phyloP scores from a whole-genome alignment of 2,329 filamentous ascomycete genomes.

The Arthrobotrys sinensis region DNA sequence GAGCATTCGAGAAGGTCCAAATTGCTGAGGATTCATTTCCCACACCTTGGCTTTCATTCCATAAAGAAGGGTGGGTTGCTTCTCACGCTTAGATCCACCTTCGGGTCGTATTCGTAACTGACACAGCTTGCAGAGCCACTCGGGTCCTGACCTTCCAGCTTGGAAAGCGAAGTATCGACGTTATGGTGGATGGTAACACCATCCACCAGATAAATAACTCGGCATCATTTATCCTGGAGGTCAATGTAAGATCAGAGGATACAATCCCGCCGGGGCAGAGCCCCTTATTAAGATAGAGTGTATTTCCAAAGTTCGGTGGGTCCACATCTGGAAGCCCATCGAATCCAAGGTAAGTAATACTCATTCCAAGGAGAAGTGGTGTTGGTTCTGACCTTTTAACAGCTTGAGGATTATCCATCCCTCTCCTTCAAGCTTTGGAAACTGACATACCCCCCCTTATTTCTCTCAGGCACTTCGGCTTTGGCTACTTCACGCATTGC shows the following conservation, averaged over 20 bases:
- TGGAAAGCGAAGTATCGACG: neutral
- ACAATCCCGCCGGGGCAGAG: neutral
- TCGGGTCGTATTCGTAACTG: neutral
- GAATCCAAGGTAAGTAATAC: neutral
- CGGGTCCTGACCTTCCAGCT: neutral
- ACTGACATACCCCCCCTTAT: neutral
- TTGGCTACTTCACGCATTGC: neutral
- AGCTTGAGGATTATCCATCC: neutral
- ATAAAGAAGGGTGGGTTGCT: neutral
- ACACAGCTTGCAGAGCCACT: neutral
- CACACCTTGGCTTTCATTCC: neutral
- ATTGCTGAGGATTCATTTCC: neutral
- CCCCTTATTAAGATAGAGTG: neutral
- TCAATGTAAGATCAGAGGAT: slow-evolving; percentile 5
- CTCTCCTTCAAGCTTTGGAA: neutral
- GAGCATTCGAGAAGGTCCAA: neutral
- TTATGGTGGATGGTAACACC: neutral
- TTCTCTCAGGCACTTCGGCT: too few species aligned
- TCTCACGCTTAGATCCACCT: neutral
- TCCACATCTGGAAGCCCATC: slow-evolving; percentile 2
- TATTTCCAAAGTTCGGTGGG: slow-evolving; percentile 1
- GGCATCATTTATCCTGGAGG: neutral
- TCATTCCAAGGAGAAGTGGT: neutral
- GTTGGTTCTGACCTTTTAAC: neutral
- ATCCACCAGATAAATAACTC: slow-evolving; percentile 16